These are phyloP conservation scores for Cerioporus squamosus DNA, from an alignment of 1,284 basidiomycete species.

Conservation along the genomic window DNA sequence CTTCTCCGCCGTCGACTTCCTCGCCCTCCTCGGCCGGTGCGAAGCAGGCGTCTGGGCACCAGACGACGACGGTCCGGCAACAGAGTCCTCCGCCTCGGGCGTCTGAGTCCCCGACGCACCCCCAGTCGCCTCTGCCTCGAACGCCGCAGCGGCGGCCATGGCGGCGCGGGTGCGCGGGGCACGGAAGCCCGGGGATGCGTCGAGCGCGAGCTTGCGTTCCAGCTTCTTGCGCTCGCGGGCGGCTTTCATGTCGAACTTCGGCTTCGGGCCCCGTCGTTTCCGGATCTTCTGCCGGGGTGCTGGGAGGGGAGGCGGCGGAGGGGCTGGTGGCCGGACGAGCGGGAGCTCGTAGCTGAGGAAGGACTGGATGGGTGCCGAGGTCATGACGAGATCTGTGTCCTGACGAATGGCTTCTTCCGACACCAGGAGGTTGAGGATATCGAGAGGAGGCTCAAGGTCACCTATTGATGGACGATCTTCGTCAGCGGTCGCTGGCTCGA, in stretches of 20 bases:
- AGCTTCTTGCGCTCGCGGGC: conserved; percentile 37
- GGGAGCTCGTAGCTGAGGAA: conserved; percentile 73
- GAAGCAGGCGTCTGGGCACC: not conserved
- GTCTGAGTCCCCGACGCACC: not conserved
- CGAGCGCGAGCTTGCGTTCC: conserved; percentile 31
- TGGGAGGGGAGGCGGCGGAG: conserved; percentile 40
- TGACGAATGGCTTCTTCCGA: conserved; percentile 55
- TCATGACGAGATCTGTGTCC: conserved; percentile 55
- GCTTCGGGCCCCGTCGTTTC: conserved; percentile 9
- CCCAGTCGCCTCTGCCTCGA: conserved; percentile 45
- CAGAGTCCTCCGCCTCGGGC: not conserved
- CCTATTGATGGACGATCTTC: conserved; percentile 44
- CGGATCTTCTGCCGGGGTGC: not conserved
- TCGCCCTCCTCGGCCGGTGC: conserved; percentile 18
- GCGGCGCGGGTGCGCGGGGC: conserved; percentile 51
- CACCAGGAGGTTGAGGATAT: conserved; percentile 57
- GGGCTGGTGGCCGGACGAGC: conserved; percentile 58
- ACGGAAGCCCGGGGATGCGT: conserved; percentile 46
- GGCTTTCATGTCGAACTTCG: conserved; percentile 42
- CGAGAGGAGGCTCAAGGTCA: conserved; percentile 73
- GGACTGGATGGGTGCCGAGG: conserved; percentile 63
- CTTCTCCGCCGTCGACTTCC: conserved; percentile 31
- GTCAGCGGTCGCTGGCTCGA: conserved; percentile 74
- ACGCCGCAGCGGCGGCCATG: conserved; percentile 43
- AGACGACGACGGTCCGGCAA: not conserved